Evolutionary conservation across 768 basidiomycete genomes (phyloP).

Genomic region (Hygrophoropsis aurantiaca): DNA sequence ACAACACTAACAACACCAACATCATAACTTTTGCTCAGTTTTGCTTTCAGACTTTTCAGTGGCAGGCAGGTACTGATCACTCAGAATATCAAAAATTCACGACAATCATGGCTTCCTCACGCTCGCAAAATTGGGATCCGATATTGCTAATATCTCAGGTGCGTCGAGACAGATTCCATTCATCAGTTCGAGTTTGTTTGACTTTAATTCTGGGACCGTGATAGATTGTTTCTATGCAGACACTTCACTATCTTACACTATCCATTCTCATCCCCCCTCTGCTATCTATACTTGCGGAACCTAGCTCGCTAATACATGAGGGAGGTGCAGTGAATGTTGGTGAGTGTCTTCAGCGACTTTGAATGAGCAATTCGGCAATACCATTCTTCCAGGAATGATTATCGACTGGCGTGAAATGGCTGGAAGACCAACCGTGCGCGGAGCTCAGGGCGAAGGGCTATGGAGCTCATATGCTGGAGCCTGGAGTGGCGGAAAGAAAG

Average conservation of each 20-base stretch:
- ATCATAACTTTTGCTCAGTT: too few relatives aligned
- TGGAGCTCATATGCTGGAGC: constrained; percentile 71
- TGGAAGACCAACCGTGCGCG: constrained; percentile 72
- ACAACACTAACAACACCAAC: too few relatives aligned
- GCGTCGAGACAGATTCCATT: constrained; percentile 18
- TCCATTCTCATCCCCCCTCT: constrained; percentile 80
- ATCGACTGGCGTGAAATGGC: constrained; percentile 99
- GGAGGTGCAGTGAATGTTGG: constrained; percentile 81
- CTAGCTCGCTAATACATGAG: constrained; percentile 66
- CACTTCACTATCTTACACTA: constrained; percentile 90
- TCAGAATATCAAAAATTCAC: not conserved
- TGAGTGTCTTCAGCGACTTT: constrained; percentile 21
- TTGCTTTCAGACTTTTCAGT: not conserved
- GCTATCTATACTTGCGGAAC: constrained; percentile 72
- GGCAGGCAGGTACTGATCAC: constrained; percentile 1
- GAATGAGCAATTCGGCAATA: not conserved
- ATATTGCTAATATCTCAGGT: constrained; percentile 85
- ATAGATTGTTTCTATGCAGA: constrained; percentile 92
- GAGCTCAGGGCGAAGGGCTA: constrained; percentile 58
- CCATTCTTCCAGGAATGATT: constrained; percentile 62
- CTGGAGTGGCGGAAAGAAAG: constrained; percentile 78
- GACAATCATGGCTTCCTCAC: constrained; percentile 34
- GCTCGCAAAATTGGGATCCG: constrained; percentile 74
- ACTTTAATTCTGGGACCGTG: not conserved
- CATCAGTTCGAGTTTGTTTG: constrained; percentile 1